These are phyloP conservation scores for Lepidium sativum DNA, from an alignment of 345 rosid species.

Conservation along the genomic window DNA sequence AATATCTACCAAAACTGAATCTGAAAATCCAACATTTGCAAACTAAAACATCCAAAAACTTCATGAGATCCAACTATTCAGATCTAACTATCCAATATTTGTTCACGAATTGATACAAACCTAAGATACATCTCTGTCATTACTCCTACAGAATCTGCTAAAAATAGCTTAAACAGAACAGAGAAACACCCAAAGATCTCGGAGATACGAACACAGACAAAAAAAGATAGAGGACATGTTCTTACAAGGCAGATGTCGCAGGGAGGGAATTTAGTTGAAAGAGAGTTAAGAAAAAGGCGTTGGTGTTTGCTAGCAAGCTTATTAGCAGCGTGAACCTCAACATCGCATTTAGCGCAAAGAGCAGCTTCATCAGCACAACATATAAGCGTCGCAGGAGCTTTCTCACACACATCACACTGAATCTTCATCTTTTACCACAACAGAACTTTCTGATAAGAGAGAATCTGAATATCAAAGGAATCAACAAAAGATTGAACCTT, in stretches of 20 bases:
- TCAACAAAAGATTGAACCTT: neutral
- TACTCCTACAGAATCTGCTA: neutral
- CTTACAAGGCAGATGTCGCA: constrained; percentile 90
- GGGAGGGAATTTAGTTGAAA: constrained; percentile 71
- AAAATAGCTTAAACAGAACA: neutral
- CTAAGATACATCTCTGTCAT: neutral
- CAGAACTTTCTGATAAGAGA: neutral
- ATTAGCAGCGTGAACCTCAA: constrained; percentile 90
- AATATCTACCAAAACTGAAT: neutral
- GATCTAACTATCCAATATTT: neutral
- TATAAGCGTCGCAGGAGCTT: constrained; percentile 81
- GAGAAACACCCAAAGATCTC: neutral
- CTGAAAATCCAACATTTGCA: neutral
- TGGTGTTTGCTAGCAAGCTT: constrained; percentile 97
- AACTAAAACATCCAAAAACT: neutral
- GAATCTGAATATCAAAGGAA: neutral
- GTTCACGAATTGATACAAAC: neutral
- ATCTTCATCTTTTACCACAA: constrained; percentile 51
- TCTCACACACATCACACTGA: constrained; percentile 98
- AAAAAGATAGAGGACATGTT: neutral
- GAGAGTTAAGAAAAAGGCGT: constrained; percentile 78
- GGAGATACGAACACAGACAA: neutral
- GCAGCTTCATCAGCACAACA: constrained; percentile 98
- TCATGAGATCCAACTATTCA: neutral
- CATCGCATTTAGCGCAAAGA: constrained; percentile 65